Base-by-base conservation (phyloP, 192 early-diverging fungal species). In the Backusella morwellensis region DNA sequence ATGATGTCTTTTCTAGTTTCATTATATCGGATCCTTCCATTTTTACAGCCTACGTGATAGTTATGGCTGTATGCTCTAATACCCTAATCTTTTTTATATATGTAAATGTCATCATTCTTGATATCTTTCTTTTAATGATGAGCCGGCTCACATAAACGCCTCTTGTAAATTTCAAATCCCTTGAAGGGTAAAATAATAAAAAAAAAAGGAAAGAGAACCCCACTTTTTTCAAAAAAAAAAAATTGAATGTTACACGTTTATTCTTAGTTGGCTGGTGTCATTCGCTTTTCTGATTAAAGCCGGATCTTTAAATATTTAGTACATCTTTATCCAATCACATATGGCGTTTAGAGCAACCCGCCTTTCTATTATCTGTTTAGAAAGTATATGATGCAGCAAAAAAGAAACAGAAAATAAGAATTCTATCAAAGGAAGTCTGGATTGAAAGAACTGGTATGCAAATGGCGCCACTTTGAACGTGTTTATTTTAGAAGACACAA, bases 1-100 rank as follows among this genome's bases (percentile, higher is more conserved):
- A 26, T 26, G 3, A 35, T 32, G 32, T 35, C 19, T 23, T 15
- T 68, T 68, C 35, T 35, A 68, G 66, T 68, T 68, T 34, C 66
- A 68, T 68, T 68, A 68, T 35, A 35, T 68, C 35, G 66, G 66
- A 19, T 68, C 66, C 3, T 69, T 69, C 35, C 68, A 69, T 41
- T 69, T 69, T 40, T 69, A 69, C 21, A 69, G n/a, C 8, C n/a
- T 38, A n/a, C 68, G 68, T 41, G 68, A 69, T 21, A 38, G 35
- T 2, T 69, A 38, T 21, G 68, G 68, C 1, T 70, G 68, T 41
- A 38, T 70, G 68, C 36, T 70, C 6, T 70, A 70, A 70, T 41
- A 35, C n/a, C n/a, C 35, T 12, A 19, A 44, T 5, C 3, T 9
- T 40, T n/a, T 68, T 35, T 69, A 63, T 63, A 63, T 63, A 63